Evolutionary conservation across 305 asterid genomes (phyloP), one percentile per base, ranked within the genome.

Genomic region (Vinca major): DNA sequence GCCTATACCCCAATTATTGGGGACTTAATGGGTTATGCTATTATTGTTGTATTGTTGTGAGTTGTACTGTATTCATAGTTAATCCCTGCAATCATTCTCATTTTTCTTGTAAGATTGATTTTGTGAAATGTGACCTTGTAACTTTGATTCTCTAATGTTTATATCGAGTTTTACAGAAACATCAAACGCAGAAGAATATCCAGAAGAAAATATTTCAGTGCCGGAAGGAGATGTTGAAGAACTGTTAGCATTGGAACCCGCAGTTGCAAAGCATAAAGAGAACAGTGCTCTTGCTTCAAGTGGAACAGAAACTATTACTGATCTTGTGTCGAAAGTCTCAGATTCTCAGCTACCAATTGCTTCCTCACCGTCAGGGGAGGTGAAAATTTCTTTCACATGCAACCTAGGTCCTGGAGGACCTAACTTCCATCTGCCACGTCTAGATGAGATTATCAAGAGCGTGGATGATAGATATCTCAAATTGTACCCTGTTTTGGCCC

Each of bases 281-380:
- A 47, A 58, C 55, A 69, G 67, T 40, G 36, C 64, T 55, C 50
- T 56, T 16, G 62, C 73, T 65, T 78, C 80, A 71, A 76, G 71
- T 74, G 82, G 65, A 69, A 71, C 76, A 16, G 74, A 52, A 76
- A 77, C 62, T 72, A 74, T 65, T 36, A 62, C 69, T 1, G 70
- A 79, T 65, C 79, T 71, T 50, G 71, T 45, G 9, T 2, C 77
- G 20, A 51, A 70, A 65, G 73, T 68, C 74, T 52, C 76, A 20
- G 70, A 66, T 60, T 70, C 78, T 71, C 79, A 79, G 77, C 66
- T 83, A 67, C 87, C 81, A 77, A 77, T 88, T 78, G 94, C 96
- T 82, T 87, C 96, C 71, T 85, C 92, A 2, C 74, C 87, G 72
- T 72, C 68, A 60, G 85, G 86, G 60, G 86, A 82, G 77, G 89